Conservation (phyloP, 2,329 filamentous ascomycete genomes). For the Niveomyces coronatus region DNA sequence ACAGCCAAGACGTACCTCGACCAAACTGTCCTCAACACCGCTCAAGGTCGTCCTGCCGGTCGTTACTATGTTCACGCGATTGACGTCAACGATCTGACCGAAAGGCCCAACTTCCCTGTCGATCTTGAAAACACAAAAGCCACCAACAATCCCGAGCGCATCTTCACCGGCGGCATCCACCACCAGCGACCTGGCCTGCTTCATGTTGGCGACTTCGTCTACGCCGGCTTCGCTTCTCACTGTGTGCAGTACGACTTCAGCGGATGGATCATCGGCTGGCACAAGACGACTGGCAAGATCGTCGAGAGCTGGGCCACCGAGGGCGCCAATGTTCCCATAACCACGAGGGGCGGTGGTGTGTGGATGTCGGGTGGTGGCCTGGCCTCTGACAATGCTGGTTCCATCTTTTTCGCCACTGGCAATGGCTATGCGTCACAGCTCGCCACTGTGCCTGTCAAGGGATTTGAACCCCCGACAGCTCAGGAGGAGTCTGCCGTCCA, state of each 20-base stretch:
- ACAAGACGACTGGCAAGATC: slow-evolving; percentile 28
- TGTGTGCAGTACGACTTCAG: slow-evolving; percentile 48
- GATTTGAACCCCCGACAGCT: slow-evolving; percentile 27
- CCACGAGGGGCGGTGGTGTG: slow-evolving; percentile 32
- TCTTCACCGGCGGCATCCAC: slow-evolving; percentile 41
- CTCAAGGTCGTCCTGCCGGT: slow-evolving; percentile 24
- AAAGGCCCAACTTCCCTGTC: slow-evolving; percentile 34
- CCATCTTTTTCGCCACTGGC: slow-evolving; percentile 28
- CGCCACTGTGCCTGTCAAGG: slow-evolving; percentile 26
- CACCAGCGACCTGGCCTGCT: slow-evolving; percentile 40
- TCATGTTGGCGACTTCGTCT: slow-evolving; percentile 35
- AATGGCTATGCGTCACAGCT: slow-evolving; percentile 32
- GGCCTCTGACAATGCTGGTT: slow-evolving; percentile 28
- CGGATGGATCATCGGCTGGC: slow-evolving; percentile 39
- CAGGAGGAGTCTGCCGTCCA: slow-evolving; percentile 36
- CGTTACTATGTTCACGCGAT: slow-evolving; percentile 29
- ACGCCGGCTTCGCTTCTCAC: slow-evolving; percentile 43
- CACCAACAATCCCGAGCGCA: slow-evolving; percentile 35
- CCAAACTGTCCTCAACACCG: slow-evolving; percentile 18
- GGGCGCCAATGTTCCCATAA: slow-evolving; percentile 26
- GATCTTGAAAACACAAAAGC: slow-evolving; percentile 35
- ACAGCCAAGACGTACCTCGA: slow-evolving; percentile 32
- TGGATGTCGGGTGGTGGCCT: slow-evolving; percentile 32
- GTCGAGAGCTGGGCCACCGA: slow-evolving; percentile 32
- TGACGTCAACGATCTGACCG: slow-evolving; percentile 27